Base-by-base conservation (phyloP, 768 basidiomycete species). In the Trametes cingulata region DNA sequence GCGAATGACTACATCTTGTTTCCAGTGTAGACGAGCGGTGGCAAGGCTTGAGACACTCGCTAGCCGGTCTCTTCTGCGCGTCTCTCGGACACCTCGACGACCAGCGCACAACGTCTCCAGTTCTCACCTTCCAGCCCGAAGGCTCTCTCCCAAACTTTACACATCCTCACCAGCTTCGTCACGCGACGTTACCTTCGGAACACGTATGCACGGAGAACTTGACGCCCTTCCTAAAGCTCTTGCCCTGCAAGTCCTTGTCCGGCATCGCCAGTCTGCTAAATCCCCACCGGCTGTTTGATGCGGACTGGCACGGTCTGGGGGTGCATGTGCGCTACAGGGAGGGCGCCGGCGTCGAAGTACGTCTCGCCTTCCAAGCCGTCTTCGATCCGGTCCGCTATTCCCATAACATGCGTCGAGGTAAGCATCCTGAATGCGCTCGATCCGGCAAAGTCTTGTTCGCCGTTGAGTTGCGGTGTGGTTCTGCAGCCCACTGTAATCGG, bases 161-260 rank as follows among this genome's bases (percentile, higher is more conserved):
- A 27, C 63, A 71, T 10, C 74, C 77, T 14, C 82, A 90, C 58
- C 76, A 79, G 45, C 78, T 93, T 24, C 85, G 87, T 60, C 88
- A 95, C 66, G 91, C 90, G 1, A 83, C 84, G 8, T 81, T 90
- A 19, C 89, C 90, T 7, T 91, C 87, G 3, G 92, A 95, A 69
- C 80, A 87, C 65, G 90, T 98, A n/a, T 99, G 96, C 70, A 98
- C 96, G 5, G 97, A 98, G 71, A 98, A 98, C 68, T 77, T 98
- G 9, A 98, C 96, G 0, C 96, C 97, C 0, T 97, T 98, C 75
- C 80, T 98, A 58, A 94, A 96, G 70, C 85, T 98, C 10, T 77
- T 98, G 1, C 97, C 97, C 0, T 98, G 96, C 78, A 93, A 97
- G 69, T 86, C 91, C 6, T 76, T 81, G 19, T 93, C 95, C 0